Evolutionary conservation across 257 asterid species (phyloP).

Genomic region (Mentha longifolia): DNA sequence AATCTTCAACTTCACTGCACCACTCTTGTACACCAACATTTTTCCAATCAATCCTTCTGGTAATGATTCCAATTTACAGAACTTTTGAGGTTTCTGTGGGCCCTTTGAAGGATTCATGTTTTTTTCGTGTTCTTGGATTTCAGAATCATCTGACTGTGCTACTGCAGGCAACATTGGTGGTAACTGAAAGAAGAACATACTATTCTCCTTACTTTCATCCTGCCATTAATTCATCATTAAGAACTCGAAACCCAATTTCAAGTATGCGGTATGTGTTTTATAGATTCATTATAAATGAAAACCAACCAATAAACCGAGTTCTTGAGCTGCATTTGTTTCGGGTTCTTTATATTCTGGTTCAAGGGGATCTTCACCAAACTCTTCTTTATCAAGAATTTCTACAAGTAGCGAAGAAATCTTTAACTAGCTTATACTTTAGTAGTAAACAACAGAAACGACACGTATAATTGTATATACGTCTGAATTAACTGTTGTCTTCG

Average conservation of each 20-base stretch:
- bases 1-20: slow-evolving; percentile 82
- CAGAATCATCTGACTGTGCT: slow-evolving; percentile 39
- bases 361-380: slow-evolving; percentile 57
- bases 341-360: slow-evolving; percentile 48
- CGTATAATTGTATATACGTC: neutral
- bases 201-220: slow-evolving; percentile 54
- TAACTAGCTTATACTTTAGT: neutral
- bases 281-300: slow-evolving; percentile 8
- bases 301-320: slow-evolving; percentile 77
- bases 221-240: slow-evolving; percentile 35
- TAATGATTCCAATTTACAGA: slow-evolving; percentile 45
- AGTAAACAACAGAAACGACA: neutral
- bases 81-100: slow-evolving; percentile 34
- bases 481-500: neutral
- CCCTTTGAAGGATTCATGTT: slow-evolving; percentile 37
- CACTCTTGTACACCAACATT: slow-evolving; percentile 72
- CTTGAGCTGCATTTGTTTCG: slow-evolving; percentile 45
- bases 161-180: slow-evolving; percentile 58
- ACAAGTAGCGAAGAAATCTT: slow-evolving; percentile 28
- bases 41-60: slow-evolving; percentile 78
- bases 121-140: slow-evolving; percentile 33
- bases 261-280: neutral
- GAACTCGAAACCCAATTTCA: neutral
- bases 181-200: slow-evolving; percentile 67
- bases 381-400: slow-evolving; percentile 80